Base-by-base conservation (phyloP, 768 basidiomycete species). In the Pleurotus salmoneostramineus region DNA sequence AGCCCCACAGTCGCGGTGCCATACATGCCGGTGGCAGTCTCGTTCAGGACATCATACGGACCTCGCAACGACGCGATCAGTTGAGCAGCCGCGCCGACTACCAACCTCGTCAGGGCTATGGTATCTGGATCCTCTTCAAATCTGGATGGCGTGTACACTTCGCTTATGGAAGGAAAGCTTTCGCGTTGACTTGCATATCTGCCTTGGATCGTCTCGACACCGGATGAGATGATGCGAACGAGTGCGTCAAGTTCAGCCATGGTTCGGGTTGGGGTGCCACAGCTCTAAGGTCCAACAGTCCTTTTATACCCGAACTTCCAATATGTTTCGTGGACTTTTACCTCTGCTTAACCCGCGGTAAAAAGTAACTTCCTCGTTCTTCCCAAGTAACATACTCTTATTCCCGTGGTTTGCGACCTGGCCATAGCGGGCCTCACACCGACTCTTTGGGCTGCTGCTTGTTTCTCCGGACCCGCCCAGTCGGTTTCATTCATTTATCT, bases 51-150 rank as follows among this genome's bases (percentile, higher is more conserved):
- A 44, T 61, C 52, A 27, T 59, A 50, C 6, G 67, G 66, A 4
- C 61, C 58, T 7, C 60, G 62, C 15, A 68, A 60, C 45, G 59
- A 60, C 5, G 64, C 67, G 45, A 62, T 59, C 17, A 68, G 59
- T 51, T 68, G 67, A 10, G 61, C 55, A 33, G 66, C 64, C 7
- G 67, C 67, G 31, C 66, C 63, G 10, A 64, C 52, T 6, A 68
- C 60, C 17, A 61, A 49, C 12, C 51, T 40, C 6, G 45, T 63
- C 14, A 61, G 56, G 7, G 44, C 50, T 27, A 64, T 21, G n/a
- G 64, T 56, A 33, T 50, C 43, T 2, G 21, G 36, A 35, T 56
- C 48, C 48, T 58, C 50, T 7, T n/a, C 49, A 6, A 40, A 32
- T 14, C 5, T n/a, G 14, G 36, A 17, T 27, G 62, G 60, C 36